phyloP scores from a whole-genome alignment of 192 early-diverging fungal genomes.

The Coemansia furcata region DNA sequence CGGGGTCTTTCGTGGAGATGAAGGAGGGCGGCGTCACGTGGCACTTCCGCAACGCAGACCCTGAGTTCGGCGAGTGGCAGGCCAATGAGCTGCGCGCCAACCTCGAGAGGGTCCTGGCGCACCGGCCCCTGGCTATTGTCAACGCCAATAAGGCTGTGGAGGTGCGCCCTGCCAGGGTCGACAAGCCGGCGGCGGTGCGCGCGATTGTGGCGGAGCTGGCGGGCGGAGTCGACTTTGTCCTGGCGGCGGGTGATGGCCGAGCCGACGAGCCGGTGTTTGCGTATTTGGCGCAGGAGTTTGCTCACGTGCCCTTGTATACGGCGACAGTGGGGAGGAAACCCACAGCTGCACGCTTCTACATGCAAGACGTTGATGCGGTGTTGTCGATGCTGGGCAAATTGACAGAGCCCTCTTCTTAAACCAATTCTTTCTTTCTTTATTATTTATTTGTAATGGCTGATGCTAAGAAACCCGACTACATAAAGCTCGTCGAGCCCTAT shows the following conservation, averaged over 20 bases:
- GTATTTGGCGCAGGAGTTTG: slow-evolving; percentile 52
- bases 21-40: slow-evolving; percentile 99
- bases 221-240: slow-evolving; percentile 38
- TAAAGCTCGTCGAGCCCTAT: slow-evolving; percentile 70
- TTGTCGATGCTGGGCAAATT: slow-evolving; percentile 32
- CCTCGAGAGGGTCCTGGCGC: slow-evolving; percentile 90
- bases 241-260: slow-evolving; percentile 93
- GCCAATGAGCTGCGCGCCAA: slow-evolving; percentile 97
- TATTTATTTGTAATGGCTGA: neutral
- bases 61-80: slow-evolving; percentile 97
- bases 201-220: slow-evolving; percentile 81
- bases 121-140: slow-evolving; percentile 92
- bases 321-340: slow-evolving; percentile 98
- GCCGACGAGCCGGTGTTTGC: slow-evolving; percentile 94
- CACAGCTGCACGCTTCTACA: slow-evolving; percentile 86
- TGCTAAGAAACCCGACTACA: slow-evolving; percentile 55
- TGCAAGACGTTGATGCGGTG: slow-evolving; percentile 67
- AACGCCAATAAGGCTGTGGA: slow-evolving; percentile 97
- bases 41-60: slow-evolving; percentile 95
- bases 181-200: slow-evolving; percentile 86
- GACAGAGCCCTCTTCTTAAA: neutral
- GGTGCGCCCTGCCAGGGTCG: slow-evolving; percentile 86
- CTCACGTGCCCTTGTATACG: slow-evolving; percentile 59
- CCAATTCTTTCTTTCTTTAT: slow-evolving; percentile 7
- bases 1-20: slow-evolving; percentile 96